Evolutionary conservation across 768 basidiomycete genomes (phyloP).

Genomic region (Termitomyces sp.): DNA sequence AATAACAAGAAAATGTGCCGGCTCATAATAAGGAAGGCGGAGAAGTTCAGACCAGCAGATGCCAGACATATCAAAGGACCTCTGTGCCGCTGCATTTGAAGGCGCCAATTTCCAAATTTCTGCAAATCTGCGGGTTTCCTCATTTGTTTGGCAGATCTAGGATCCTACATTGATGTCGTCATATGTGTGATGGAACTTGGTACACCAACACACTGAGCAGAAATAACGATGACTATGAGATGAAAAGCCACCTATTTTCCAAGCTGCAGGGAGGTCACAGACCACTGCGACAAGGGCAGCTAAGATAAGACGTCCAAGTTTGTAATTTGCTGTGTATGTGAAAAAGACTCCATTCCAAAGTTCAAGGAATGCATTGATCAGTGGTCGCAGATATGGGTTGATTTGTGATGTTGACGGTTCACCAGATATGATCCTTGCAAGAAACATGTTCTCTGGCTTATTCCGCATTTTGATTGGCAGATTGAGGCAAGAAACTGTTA

Average conservation of each 20-base stretch:
- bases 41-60: conserved; percentile 27
- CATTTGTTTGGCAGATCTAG: conserved; percentile 9
- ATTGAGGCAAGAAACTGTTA: conserved; percentile 31
- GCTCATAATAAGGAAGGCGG: conserved; percentile 25
- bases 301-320: conserved; percentile 5
- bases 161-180: conserved; percentile 1
- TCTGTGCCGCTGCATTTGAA: conserved; percentile 7
- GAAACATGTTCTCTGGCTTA: conserved; percentile 27
- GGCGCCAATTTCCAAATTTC: conserved; percentile 13
- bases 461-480: conserved; percentile 26
- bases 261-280: conserved; percentile 25
- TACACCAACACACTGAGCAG: conserved; percentile 11
- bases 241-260: conserved; percentile 9
- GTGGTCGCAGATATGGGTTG: conserved; percentile 20
- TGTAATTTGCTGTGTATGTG: conserved; percentile 1
- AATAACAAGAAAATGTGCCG: conserved; percentile 17
- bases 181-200: not conserved
- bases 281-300: conserved; percentile 16
- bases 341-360: conserved; percentile 11
- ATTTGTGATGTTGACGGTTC: conserved; percentile 21
- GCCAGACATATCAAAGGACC: conserved; percentile 15
- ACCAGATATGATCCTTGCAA: conserved; percentile 30
- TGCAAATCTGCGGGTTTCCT: not conserved
- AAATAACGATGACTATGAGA: conserved; percentile 2
- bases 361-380: conserved; percentile 21